Evolutionary conservation across 1,284 basidiomycete genomes (phyloP).

Genomic region (Leccinum fuscescens): DNA sequence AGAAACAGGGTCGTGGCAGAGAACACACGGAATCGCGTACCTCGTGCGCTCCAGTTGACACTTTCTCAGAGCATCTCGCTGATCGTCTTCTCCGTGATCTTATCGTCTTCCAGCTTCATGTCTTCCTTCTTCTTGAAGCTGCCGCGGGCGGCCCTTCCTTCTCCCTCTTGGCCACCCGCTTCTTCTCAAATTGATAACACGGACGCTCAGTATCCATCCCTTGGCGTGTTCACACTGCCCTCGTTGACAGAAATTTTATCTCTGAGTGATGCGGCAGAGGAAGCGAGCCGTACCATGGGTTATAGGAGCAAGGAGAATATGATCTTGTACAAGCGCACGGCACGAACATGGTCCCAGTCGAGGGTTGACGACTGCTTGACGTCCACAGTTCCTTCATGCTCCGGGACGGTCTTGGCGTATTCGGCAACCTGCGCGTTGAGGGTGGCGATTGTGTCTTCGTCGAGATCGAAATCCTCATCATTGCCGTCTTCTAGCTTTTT

Average conservation of each 20-base stretch:
- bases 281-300: slow-evolving; percentile 44
- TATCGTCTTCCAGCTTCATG: slow-evolving; percentile 39
- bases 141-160: slow-evolving; percentile 87
- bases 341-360: slow-evolving; percentile 97
- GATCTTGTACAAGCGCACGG: slow-evolving; percentile 84
- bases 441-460: slow-evolving; percentile 69
- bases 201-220: slow-evolving; percentile 68
- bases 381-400: slow-evolving; percentile 34
- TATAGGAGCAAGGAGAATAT: slow-evolving; percentile 89
- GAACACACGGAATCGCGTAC: slow-evolving; percentile 41
- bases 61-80: slow-evolving; percentile 85
- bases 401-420: slow-evolving; percentile 48
- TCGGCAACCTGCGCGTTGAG: slow-evolving; percentile 73
- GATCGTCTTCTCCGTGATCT: slow-evolving; percentile 49
- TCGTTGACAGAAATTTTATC: slow-evolving; percentile 5
- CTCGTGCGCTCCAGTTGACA: slow-evolving; percentile 94
- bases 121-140: slow-evolving; percentile 56
- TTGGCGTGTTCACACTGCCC: slow-evolving; percentile 30
- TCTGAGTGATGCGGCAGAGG: slow-evolving; percentile 26
- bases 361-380: slow-evolving; percentile 77
- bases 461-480: slow-evolving; percentile 47
- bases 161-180: slow-evolving; percentile 85
- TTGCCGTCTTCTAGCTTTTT: slow-evolving; percentile 9
- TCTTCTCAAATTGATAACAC: slow-evolving; percentile 89
- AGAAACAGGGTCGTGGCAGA: neutral